A percentile compares a stretch with the other conserved stretches of the same genome.
Evolutionary conservation across 306 rosid genomes (phyloP).

Genomic region (Quercus ilex): DNA sequence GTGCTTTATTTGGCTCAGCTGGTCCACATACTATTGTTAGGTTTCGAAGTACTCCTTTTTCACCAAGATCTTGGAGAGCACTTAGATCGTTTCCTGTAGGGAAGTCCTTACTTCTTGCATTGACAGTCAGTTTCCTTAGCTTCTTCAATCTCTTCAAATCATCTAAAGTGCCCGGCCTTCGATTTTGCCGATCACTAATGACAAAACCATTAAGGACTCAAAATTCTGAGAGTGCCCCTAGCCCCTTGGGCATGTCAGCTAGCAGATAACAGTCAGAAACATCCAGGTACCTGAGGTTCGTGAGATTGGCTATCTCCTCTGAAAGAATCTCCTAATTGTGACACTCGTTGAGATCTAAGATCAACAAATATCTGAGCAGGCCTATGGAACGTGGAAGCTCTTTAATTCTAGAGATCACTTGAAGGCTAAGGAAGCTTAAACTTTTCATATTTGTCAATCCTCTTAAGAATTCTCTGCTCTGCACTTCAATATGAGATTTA

Average conservation of each 20-base stretch:
- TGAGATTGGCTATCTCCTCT: too few species aligned
- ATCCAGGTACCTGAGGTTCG: too few species aligned
- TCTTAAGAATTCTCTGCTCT: not conserved
- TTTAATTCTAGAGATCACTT: conserved; percentile 22
- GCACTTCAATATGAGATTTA: conserved; percentile 29
- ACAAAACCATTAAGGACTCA: too few species aligned
- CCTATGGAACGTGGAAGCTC: not conserved
- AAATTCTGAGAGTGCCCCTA: too few species aligned
- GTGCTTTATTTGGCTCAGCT: not conserved
- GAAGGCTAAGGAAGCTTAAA: conserved; percentile 29
- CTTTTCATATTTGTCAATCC: conserved; percentile 10
- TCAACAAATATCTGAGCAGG: accelerated
- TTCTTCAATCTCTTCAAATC: not conserved
- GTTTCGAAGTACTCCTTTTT: not conserved
- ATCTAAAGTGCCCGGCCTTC: not conserved
- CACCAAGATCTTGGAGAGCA: not conserved
- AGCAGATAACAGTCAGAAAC: too few species aligned
- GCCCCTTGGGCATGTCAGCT: too few species aligned
- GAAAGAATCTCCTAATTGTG: too few species aligned
- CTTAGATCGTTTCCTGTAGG: not conserved
- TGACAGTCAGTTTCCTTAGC: conserved; percentile 12
- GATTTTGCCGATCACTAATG: not conserved
- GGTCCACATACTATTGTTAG: conserved; percentile 20
- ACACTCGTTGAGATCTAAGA: too few species aligned
- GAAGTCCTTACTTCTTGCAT: not conserved